Conservation (phyloP, 2,329 filamentous ascomycete genomes). For the Didymella keratinophila region DNA sequence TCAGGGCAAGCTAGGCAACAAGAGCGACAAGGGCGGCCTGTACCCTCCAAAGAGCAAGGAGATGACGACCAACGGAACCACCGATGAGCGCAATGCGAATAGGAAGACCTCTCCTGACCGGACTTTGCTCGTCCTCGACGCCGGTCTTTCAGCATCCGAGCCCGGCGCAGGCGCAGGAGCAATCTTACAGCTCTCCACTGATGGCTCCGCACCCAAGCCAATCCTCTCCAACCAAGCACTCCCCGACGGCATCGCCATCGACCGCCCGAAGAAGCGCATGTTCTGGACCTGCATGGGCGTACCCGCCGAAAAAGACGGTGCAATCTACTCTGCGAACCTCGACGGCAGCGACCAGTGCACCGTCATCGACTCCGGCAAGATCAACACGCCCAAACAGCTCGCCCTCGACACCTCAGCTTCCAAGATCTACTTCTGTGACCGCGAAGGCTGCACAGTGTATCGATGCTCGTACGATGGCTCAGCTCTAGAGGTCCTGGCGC, state of each 20-base stretch:
- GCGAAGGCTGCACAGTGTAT: conserved; percentile 54
- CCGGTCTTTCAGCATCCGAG: conserved; percentile 13
- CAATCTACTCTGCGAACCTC: conserved; percentile 56
- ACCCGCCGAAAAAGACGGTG: conserved; percentile 49
- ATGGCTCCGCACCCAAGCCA: conserved; percentile 9
- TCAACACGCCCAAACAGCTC: conserved; percentile 57
- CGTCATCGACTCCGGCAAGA: conserved; percentile 54
- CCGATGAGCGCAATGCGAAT: neutral
- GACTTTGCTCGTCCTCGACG: conserved; percentile 23
- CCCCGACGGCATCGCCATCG: conserved; percentile 46
- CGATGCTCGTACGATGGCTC: conserved; percentile 26
- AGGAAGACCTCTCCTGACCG: neutral
- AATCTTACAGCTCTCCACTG: conserved; percentile 20
- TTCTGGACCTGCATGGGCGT: conserved; percentile 44
- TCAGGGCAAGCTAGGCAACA: conserved; percentile 58
- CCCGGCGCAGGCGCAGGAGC: conserved; percentile 25
- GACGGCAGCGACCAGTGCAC: conserved; percentile 58
- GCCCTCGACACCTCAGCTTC: conserved; percentile 33
- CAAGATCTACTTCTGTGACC: conserved; percentile 53
- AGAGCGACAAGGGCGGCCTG: conserved; percentile 36
- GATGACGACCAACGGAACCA: neutral
- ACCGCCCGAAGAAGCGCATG: conserved; percentile 29
- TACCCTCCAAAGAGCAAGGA: conserved; percentile 17
- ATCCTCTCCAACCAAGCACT: conserved; percentile 23
- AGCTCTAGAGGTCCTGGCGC: conserved; percentile 15